Conservation (phyloP, 2,329 filamentous ascomycete genomes). For the Botryosphaeria agaves region DNA sequence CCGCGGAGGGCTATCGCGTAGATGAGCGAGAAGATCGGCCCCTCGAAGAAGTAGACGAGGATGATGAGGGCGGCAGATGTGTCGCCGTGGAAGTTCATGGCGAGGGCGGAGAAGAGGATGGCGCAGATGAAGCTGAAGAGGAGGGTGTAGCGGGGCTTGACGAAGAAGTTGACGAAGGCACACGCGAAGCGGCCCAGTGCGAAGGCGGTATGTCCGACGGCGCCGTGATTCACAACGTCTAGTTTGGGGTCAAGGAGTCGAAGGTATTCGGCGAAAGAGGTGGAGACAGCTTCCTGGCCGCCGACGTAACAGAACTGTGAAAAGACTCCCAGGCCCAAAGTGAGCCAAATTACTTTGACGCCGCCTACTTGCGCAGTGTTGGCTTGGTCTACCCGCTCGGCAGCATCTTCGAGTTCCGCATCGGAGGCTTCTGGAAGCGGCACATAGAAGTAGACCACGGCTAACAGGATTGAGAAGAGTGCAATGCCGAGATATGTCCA, state of each 20-base stretch:
- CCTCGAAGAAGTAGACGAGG: slow-evolving; percentile 41
- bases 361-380: slow-evolving; percentile 27
- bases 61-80: slow-evolving; percentile 29
- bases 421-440: slow-evolving; percentile 45
- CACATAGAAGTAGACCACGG: slow-evolving; percentile 42
- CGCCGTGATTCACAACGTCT: slow-evolving; percentile 24
- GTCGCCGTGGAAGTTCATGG: slow-evolving; percentile 29
- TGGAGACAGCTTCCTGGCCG: slow-evolving; percentile 38
- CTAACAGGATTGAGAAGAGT: slow-evolving; percentile 40
- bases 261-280: slow-evolving; percentile 28
- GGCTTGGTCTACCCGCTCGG: slow-evolving; percentile 31
- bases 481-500: slow-evolving; percentile 49
- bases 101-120: slow-evolving; percentile 33
- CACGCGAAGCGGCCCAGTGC: slow-evolving; percentile 39
- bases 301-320: slow-evolving; percentile 44
- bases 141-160: slow-evolving; percentile 42
- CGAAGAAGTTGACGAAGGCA: slow-evolving; percentile 32
- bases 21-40: slow-evolving; percentile 40
- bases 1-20: slow-evolving; percentile 41
- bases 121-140: slow-evolving; percentile 34
- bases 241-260: slow-evolving; percentile 18
- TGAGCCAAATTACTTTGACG: slow-evolving; percentile 36
- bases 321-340: slow-evolving; percentile 35
- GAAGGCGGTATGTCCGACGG: slow-evolving; percentile 40
- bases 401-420: slow-evolving; percentile 37